A percentile compares a stretch with the other conserved stretches of the same genome.
Evolutionary conservation across 352 stramenopile genomes (phyloP).

Genomic region (Phytophthora crassamura): DNA sequence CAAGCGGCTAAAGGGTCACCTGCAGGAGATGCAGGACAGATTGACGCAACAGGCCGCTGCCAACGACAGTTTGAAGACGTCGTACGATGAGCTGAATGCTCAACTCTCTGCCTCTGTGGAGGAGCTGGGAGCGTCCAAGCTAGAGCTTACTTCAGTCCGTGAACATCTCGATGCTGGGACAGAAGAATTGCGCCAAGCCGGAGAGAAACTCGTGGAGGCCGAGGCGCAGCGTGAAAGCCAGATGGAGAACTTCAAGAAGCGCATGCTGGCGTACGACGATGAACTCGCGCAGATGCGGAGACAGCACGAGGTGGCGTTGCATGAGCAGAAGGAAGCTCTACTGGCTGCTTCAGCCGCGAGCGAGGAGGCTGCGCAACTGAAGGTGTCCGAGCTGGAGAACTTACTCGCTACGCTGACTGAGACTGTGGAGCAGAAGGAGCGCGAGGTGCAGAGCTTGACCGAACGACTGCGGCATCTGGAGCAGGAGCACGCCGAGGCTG

Average conservation of each 20-base stretch:
- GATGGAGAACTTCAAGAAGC: slow-evolving; percentile 43
- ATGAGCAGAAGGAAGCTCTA: slow-evolving; percentile 36
- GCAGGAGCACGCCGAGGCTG: slow-evolving; percentile 21
- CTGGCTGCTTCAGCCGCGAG: slow-evolving; percentile 12
- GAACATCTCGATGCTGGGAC: slow-evolving; percentile 17
- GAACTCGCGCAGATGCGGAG: slow-evolving; percentile 26
- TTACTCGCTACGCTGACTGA: slow-evolving; percentile 21
- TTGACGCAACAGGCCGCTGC: slow-evolving; percentile 45
- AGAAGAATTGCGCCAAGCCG: slow-evolving; percentile 27
- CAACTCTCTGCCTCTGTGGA: slow-evolving; percentile 19
- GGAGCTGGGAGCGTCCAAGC: slow-evolving; percentile 39
- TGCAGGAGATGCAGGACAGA: slow-evolving; percentile 54
- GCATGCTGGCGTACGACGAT: slow-evolving; percentile 36
- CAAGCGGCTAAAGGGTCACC: slow-evolving; percentile 59
- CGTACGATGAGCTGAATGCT: slow-evolving; percentile 34
- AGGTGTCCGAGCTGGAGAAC: slow-evolving; percentile 36
- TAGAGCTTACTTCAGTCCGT: slow-evolving; percentile 35
- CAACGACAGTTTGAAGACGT: slow-evolving; percentile 34
- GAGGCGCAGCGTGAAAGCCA: slow-evolving; percentile 34
- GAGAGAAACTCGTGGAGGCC: slow-evolving; percentile 16
- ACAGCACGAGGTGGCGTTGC: slow-evolving; percentile 19
- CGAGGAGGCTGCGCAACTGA: slow-evolving; percentile 25
- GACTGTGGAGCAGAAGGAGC: slow-evolving; percentile 35
- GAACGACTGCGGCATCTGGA: slow-evolving; percentile 19
- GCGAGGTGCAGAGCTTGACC: slow-evolving; percentile 20